phyloP scores from a whole-genome alignment of 164 flowering plant species.

The Dillenia suffruticosa region DNA sequence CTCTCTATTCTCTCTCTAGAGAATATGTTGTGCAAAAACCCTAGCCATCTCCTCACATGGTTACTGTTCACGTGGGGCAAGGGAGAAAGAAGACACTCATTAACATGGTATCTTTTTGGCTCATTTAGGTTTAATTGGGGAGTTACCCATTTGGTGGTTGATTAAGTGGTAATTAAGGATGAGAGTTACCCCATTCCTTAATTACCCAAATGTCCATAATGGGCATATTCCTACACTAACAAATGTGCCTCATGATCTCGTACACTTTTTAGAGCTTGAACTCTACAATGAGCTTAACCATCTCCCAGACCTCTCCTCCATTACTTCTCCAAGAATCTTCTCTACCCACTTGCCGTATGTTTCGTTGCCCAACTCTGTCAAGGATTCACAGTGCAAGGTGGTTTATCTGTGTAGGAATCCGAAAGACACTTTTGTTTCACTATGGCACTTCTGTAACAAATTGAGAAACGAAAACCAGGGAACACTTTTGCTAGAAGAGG shows the following conservation, averaged over 20 bases:
- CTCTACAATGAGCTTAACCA: slow-evolving; percentile 10
- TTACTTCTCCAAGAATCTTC: slow-evolving; percentile 24
- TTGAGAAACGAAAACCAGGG: neutral
- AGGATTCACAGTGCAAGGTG: slow-evolving; percentile 20
- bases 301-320: slow-evolving; percentile 10
- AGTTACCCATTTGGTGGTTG: no score
- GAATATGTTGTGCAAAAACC: no score
- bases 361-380: slow-evolving; percentile 23
- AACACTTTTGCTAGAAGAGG: slow-evolving; percentile 15
- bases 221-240: no score
- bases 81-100: no score
- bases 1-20: no score
- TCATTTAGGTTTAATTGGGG: no score
- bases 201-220: no score
- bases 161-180: no score
- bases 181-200: no score
- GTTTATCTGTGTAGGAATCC: slow-evolving; percentile 38
- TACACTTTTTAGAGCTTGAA: slow-evolving; percentile 33
- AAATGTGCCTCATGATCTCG: slow-evolving; percentile 39
- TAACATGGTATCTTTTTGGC: no score
- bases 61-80: no score
- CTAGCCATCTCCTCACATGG: no score
- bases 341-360: slow-evolving; percentile 26
- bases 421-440: slow-evolving; percentile 31
- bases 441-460: slow-evolving; percentile 28